Evolutionary conservation across 2,329 filamentous ascomycete genomes (phyloP).

Genomic region (Diaporthe ampelina): DNA sequence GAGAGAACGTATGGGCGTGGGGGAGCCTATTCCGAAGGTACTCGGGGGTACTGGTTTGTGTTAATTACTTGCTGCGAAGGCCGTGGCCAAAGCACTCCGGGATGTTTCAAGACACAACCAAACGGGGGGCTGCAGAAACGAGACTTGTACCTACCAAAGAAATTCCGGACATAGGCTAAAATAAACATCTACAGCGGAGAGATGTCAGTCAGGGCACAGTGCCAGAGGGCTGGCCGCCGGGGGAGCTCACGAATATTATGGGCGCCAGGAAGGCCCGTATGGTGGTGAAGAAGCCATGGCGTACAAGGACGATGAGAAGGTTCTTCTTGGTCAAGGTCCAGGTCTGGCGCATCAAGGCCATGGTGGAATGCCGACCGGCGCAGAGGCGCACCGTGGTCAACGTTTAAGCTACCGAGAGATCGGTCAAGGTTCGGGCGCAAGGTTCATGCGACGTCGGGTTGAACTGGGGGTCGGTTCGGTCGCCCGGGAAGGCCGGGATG

Average conservation of each 20-base stretch:
- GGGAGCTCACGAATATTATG: constrained; percentile 46
- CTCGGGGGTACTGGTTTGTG: constrained; percentile 73
- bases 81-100: not conserved
- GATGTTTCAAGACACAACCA: not conserved
- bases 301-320: constrained; percentile 68
- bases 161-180: constrained; percentile 16
- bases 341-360: constrained; percentile 70
- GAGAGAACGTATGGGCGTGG: constrained; percentile 74
- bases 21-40: constrained; percentile 77
- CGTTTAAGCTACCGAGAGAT: constrained; percentile 27
- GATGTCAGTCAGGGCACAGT: not conserved
- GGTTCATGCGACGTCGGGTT: constrained; percentile 22
- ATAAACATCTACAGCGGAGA: constrained; percentile 57
- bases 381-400: constrained; percentile 1
- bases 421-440: constrained; percentile 24
- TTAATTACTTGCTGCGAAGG: not conserved
- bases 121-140: not conserved
- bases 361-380: constrained; percentile 45
- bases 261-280: constrained; percentile 66
- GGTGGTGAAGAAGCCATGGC: constrained; percentile 65
- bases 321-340: constrained; percentile 75
- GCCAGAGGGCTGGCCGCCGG: not conserved
- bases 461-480: not conserved
- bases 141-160: not conserved
- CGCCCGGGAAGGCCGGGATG: constrained; percentile 10